Evolutionary conservation across 352 stramenopile genomes (phyloP).

Genomic region (Halophytophthora batemanensis): DNA sequence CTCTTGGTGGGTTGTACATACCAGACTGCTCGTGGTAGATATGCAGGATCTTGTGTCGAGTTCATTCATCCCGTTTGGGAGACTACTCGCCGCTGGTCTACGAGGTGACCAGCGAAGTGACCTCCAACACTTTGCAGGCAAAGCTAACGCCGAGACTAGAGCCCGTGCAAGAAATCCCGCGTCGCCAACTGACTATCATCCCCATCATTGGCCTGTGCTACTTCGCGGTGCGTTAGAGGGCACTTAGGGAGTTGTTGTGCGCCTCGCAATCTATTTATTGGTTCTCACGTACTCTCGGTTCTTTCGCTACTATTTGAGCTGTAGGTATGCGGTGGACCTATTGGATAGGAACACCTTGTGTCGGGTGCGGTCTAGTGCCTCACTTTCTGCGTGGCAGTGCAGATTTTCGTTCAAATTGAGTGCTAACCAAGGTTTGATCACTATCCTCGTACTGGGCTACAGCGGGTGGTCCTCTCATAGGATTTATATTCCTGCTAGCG

Average conservation of each 20-base stretch:
- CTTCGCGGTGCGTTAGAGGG: slow-evolving; percentile 35
- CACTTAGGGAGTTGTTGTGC: too few relatives aligned
- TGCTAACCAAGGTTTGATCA: too few relatives aligned
- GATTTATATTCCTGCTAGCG: slow-evolving; percentile 86
- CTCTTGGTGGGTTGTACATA: neutral
- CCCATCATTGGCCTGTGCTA: slow-evolving; percentile 59
- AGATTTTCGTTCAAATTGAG: too few relatives aligned
- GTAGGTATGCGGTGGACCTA: slow-evolving; percentile 42
- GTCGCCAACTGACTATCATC: slow-evolving; percentile 51
- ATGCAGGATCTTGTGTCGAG: too few relatives aligned
- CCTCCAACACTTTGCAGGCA: slow-evolving; percentile 9
- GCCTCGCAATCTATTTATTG: neutral
- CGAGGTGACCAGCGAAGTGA: slow-evolving; percentile 24
- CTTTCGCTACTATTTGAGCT: slow-evolving; percentile 23
- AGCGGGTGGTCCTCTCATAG: slow-evolving; percentile 57
- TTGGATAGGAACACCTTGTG: slow-evolving; percentile 42
- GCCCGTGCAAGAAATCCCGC: slow-evolving; percentile 37
- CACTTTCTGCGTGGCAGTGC: too few relatives aligned
- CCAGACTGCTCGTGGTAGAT: too few relatives aligned
- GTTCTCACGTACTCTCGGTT: neutral
- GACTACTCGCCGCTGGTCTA: neutral
- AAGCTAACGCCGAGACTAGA: slow-evolving; percentile 17
- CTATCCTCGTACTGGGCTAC: neutral
- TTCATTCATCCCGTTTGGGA: too few relatives aligned
- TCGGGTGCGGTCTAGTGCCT: slow-evolving; percentile 31